These are phyloP conservation scores for Corrigiola litoralis DNA, from an alignment of 179 eudicot genomes.

Conservation along the genomic window DNA sequence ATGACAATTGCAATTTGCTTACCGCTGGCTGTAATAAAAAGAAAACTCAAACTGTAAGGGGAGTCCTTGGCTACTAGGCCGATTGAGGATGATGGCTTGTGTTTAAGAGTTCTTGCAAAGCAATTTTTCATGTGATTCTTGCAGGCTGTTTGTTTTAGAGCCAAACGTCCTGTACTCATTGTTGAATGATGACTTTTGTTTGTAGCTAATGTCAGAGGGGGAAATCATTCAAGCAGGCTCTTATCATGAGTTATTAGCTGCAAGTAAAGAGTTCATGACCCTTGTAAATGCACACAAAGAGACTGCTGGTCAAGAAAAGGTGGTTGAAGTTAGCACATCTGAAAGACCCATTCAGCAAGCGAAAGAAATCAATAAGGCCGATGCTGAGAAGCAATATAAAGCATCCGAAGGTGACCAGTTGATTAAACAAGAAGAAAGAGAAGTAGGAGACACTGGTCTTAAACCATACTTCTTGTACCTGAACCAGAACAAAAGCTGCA, in stretches of 20 bases:
- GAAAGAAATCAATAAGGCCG: conserved; percentile 29
- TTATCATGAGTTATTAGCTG: conserved; percentile 40
- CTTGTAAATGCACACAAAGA: conserved; percentile 68
- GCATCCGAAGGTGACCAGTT: conserved; percentile 36
- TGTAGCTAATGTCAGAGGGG: conserved; percentile 58
- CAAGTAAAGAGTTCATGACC: conserved; percentile 48
- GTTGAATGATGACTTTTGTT: neutral
- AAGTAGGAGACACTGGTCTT: conserved; percentile 60
- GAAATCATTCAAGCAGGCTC: conserved; percentile 51
- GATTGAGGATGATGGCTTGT: too few relatives aligned
- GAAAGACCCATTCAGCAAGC: conserved; percentile 13
- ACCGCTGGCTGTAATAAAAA: too few relatives aligned
- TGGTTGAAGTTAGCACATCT: conserved; percentile 25
- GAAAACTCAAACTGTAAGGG: too few relatives aligned
- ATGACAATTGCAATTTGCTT: too few relatives aligned
- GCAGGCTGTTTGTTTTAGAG: too few relatives aligned
- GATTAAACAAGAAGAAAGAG: conserved; percentile 66
- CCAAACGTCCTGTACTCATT: too few relatives aligned
- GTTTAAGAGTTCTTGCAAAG: too few relatives aligned
- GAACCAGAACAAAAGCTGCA: conserved; percentile 47
- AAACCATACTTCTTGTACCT: conserved; percentile 51
- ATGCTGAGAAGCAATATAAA: conserved; percentile 19
- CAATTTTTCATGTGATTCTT: too few relatives aligned
- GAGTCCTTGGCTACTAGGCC: too few relatives aligned
- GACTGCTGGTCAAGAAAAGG: conserved; percentile 61